Conservation (phyloP, 768 basidiomycete genomes). For the Psilocybe azurescens region DNA sequence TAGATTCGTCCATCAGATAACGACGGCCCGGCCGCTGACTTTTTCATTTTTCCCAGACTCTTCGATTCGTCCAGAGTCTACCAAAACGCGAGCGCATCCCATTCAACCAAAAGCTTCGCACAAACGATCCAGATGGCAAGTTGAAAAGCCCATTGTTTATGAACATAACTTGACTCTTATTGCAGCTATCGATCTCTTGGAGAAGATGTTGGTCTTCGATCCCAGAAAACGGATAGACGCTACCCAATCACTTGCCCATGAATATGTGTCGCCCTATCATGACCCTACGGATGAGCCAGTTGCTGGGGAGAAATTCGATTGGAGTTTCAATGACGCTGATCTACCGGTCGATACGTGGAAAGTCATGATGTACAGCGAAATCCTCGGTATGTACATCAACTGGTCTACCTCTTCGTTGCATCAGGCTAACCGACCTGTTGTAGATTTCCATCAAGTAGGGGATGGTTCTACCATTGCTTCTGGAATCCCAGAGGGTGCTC, state of each 20-base stretch:
- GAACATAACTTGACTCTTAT: conserved; percentile 5
- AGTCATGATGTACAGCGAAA: conserved; percentile 99
- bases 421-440: background rate
- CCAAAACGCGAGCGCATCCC: conserved; percentile 97
- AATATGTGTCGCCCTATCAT: conserved; percentile 97
- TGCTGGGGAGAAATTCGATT: conserved; percentile 94
- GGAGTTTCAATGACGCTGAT: conserved; percentile 99
- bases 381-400: conserved; percentile 71
- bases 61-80: conserved; percentile 97
- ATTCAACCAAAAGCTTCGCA: conserved; percentile 91
- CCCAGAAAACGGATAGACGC: conserved; percentile 97
- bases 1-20: conserved; percentile 42
- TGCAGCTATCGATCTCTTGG: conserved; percentile 90
- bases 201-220: conserved; percentile 99
- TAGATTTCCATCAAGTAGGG: conserved; percentile 85
- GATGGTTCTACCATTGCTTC: conserved; percentile 50
- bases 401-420: background rate
- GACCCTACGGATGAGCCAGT: conserved; percentile 98
- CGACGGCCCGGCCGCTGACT: conserved; percentile 6
- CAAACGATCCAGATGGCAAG: conserved; percentile 85
- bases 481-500: conserved; percentile 69
- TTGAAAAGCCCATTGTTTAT: background rate
- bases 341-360: conserved; percentile 99
- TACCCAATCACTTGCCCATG: conserved; percentile 85
- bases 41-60: conserved; percentile 61